phyloP scores from a whole-genome alignment of 2,329 filamentous ascomycete genomes.

The Lachnellula arida region DNA sequence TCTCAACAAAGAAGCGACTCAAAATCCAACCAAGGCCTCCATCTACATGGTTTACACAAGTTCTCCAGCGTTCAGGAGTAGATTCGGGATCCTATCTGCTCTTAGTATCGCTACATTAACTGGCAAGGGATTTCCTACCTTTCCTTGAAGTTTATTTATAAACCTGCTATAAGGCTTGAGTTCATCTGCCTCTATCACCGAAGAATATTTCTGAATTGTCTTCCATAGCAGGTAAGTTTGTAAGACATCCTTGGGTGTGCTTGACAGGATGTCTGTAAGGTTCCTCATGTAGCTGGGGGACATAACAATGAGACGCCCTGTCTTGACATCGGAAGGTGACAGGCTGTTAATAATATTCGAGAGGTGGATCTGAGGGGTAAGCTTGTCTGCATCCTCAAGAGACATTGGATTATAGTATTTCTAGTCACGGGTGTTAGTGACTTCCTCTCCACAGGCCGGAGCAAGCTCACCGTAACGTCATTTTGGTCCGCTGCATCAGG shows the following conservation, averaged over 20 bases:
- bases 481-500: slow-evolving; percentile 53
- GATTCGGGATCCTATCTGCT: slow-evolving; percentile 50
- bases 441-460: neutral
- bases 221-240: slow-evolving; percentile 64
- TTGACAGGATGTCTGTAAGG: slow-evolving; percentile 49
- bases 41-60: slow-evolving; percentile 56
- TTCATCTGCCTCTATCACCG: slow-evolving; percentile 53
- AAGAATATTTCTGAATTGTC: slow-evolving; percentile 48
- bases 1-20: slow-evolving; percentile 66
- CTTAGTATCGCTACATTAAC: slow-evolving; percentile 10
- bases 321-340: slow-evolving; percentile 45
- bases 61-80: slow-evolving; percentile 61
- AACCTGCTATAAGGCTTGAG: slow-evolving; percentile 57
- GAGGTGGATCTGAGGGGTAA: slow-evolving; percentile 54
- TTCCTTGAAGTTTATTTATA: slow-evolving; percentile 55
- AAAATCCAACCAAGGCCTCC: slow-evolving; percentile 60
- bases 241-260: slow-evolving; percentile 50
- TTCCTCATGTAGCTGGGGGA: slow-evolving; percentile 57
- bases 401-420: slow-evolving; percentile 63
- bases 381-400: slow-evolving; percentile 48
- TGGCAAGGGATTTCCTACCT: slow-evolving; percentile 29
- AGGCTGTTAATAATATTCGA: slow-evolving; percentile 47
- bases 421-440: slow-evolving; percentile 25
- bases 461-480: slow-evolving; percentile 49
- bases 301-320: slow-evolving; percentile 52